Base-by-base conservation (phyloP, 208 protist genomes). In the Crithidia brevicula region DNA sequence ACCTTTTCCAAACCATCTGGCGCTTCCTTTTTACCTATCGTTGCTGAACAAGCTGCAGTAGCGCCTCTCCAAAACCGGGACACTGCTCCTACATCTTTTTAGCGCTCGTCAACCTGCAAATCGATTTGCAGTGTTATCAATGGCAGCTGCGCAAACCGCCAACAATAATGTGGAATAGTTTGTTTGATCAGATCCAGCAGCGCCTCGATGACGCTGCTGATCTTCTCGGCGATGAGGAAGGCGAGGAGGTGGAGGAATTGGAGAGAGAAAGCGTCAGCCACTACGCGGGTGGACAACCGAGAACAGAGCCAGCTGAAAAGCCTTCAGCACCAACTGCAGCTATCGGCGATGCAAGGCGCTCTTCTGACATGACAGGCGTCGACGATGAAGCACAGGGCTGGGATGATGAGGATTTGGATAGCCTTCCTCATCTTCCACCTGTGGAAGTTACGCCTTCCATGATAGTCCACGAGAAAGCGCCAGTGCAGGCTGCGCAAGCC, bases 121-220 rank as follows among this genome's bases (percentile, higher is more conserved):
- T 40, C 36, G 36, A 16, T 16, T 16, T 16, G 36, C 36, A 40
- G 1, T 7, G 15, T 33, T 11, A 9, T 38, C n/a, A 18, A n/a
- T 40, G 8, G 11, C 38, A 8, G n/a, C 20, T 18, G 9, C 38
- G 23, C 10, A 43, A 1, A 18, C 6, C 2, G 22, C 13, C 7
- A 27, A 25, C 6, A 25, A 15, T 25, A 40, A 93, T 93, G 88
- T 86, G 82, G 74, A 80, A 74, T 43, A 81, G 80, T 33, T 85
- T 81, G 60, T 31, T 95, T 9, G 81, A 76, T 38, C 79, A 92
- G 54, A 74, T 95, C 27, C 82, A 92, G 57, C 72, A 91, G 56
- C 86, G 74, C 36, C 76, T 93, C 22, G 90, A 86, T 45, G 81
- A 87, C 40, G 77, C 79, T 38, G 79, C 80, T 18, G 78, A 88